Base-by-base conservation (phyloP, 1,284 basidiomycete species). In the Clitocybe nebularis region DNA sequence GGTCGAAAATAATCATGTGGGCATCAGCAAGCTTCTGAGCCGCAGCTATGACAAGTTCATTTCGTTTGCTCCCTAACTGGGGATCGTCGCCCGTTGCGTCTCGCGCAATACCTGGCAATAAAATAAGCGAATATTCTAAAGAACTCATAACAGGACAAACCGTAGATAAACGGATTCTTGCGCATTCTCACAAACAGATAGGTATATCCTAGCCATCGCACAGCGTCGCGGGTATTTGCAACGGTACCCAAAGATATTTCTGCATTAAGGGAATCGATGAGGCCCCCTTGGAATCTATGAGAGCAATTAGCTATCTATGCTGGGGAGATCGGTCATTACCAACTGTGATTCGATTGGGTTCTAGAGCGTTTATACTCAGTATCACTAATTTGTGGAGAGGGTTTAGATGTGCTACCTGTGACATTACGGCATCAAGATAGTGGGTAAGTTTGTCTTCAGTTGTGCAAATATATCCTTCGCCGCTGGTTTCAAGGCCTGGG, bases 381-480 rank as follows among this genome's bases (percentile, higher is more conserved):
- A n/a, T n/a, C n/a, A n/a, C n/a, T n/a, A n/a, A n/a, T n/a, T n/a
- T n/a, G n/a, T n/a, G n/a, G n/a, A n/a, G n/a, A n/a, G n/a, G n/a
- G n/a, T n/a, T n/a, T n/a, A n/a, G n/a, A 42, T 25, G 5, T 19
- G 71, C 49, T 53, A 84, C 90, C 72, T 93, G 90, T 3, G 93
- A 88, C 37, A 86, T 89, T 47, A 97, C 85, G 11, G 87, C 82
- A 53, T 93, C 81, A 22, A 97, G 77, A 57, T 99, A 99, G 64
- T 99, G 93, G 3, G 81, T 73, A 9, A 99, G 75, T 63, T 95
- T 98, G 57, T 99, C 96, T 25, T 88, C 81, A 0, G 88, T 84
- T 0, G 96, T 99, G 53, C 92, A 95, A 51, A 99, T 97, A 63
- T 91, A 99, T 3, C 96, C 95, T 52, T 95, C 93, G 61, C 96